Evolutionary conservation across 179 eudicot genomes (phyloP).

Genomic region (Patellifolia procumbens): DNA sequence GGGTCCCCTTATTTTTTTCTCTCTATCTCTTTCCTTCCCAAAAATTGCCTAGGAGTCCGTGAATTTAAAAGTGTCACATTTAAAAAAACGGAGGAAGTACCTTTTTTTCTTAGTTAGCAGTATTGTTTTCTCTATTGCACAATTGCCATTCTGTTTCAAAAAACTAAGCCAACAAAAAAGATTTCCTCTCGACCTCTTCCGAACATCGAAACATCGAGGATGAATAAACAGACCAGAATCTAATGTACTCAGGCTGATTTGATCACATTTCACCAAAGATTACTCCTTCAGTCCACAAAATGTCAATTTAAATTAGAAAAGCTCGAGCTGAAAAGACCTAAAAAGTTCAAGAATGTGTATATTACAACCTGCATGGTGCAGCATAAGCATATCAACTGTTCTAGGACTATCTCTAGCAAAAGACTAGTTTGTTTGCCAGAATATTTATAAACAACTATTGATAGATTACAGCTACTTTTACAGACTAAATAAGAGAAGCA

Average conservation of each 20-base stretch:
- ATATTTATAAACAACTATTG: slow-evolving; percentile 32
- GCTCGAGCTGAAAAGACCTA: slow-evolving; percentile 5
- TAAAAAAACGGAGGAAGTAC: no score
- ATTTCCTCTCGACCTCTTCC: background rate
- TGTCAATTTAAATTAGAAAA: slow-evolving; percentile 18
- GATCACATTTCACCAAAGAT: background rate
- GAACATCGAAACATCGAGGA: no score
- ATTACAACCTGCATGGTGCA: slow-evolving; percentile 24
- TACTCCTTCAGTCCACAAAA: slow-evolving; percentile 9
- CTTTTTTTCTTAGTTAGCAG: no score
- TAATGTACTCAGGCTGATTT: background rate
- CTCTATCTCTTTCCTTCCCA: no score
- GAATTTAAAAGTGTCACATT: no score
- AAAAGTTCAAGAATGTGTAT: slow-evolving; percentile 29
- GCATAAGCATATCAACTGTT: slow-evolving; percentile 25
- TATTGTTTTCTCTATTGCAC: no score
- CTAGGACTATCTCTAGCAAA: slow-evolving; percentile 25
- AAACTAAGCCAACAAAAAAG: background rate
- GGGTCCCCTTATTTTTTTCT: no score
- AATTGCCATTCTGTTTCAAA: no score
- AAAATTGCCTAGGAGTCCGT: no score
- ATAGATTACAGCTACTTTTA: slow-evolving; percentile 40
- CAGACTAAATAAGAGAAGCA: slow-evolving; percentile 27
- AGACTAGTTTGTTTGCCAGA: slow-evolving; percentile 30
- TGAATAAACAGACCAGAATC: no score